Conservation (phyloP, 306 rosid species). For the Abrus pulchellus region DNA sequence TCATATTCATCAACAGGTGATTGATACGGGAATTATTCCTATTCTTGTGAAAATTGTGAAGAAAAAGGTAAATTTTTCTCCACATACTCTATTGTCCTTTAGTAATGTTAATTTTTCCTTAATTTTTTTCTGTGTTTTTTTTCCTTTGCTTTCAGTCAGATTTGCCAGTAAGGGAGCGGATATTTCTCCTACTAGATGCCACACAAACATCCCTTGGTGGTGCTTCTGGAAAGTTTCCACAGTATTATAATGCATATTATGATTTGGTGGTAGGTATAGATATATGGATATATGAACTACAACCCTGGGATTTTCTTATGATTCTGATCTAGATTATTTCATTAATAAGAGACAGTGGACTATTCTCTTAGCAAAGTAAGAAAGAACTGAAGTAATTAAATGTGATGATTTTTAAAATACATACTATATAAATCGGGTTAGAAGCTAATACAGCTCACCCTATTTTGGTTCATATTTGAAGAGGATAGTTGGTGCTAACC, state of each 20-base stretch:
- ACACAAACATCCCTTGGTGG: constrained; percentile 98
- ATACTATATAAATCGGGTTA: constrained; percentile 8
- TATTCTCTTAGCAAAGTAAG: constrained; percentile 27
- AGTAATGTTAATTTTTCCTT: constrained; percentile 21
- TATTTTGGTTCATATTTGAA: constrained; percentile 9
- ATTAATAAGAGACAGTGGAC: constrained; percentile 23
- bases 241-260: constrained; percentile 87
- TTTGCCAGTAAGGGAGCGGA: constrained; percentile 83
- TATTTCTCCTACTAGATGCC: constrained; percentile 95
- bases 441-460: constrained; percentile 11
- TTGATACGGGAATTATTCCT: constrained; percentile 79
- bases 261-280: constrained; percentile 87
- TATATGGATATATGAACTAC: constrained; percentile 13
- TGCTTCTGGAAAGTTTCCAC: constrained; percentile 94
- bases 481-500: background rate
- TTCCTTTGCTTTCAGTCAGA: constrained; percentile 74
- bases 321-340: constrained; percentile 29
- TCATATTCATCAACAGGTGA: constrained; percentile 83
- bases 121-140: background rate
- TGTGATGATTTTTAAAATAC: constrained; percentile 14
- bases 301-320: constrained; percentile 20
- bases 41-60: constrained; percentile 90
- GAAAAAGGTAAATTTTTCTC: constrained; percentile 75
- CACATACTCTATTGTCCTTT: constrained; percentile 3
- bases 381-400: constrained; percentile 6